These are phyloP conservation scores for Melastoma candidum DNA, from an alignment of 441 rosid genomes.

Conservation along the genomic window DNA sequence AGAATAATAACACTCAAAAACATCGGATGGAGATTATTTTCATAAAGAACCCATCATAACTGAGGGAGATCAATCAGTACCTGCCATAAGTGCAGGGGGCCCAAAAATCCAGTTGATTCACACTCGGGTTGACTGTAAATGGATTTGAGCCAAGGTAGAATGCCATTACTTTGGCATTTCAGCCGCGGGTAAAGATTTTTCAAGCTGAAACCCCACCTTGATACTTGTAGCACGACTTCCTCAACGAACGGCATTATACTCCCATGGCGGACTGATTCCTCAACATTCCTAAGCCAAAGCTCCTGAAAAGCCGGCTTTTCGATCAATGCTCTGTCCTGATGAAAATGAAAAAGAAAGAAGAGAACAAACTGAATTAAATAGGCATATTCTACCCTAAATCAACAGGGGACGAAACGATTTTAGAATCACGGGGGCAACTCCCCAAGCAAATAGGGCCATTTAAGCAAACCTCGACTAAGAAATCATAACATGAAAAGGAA, in stretches of 20 bases:
- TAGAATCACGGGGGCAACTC: too few relatives aligned
- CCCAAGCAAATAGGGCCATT: too few relatives aligned
- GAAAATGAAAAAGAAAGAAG: neutral
- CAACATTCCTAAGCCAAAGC: constrained; percentile 53
- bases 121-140: constrained; percentile 55
- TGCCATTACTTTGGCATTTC: constrained; percentile 40
- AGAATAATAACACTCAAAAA: neutral
- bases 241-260: constrained; percentile 42
- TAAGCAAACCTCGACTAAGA: too few relatives aligned
- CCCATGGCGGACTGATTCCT: constrained; percentile 60
- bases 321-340: constrained; percentile 45
- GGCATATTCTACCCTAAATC: too few relatives aligned
- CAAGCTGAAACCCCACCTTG: constrained; percentile 56
- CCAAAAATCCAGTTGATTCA: constrained; percentile 40
- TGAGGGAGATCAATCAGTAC: constrained; percentile 20
- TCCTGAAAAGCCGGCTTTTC: constrained; percentile 35
- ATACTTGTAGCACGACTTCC: constrained; percentile 44
- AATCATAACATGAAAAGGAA: too few relatives aligned
- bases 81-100: constrained; percentile 71
- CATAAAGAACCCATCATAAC: neutral
- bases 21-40: too few relatives aligned
- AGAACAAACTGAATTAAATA: too few relatives aligned
- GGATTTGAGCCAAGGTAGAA: constrained; percentile 55
- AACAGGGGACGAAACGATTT: too few relatives aligned
- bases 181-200: constrained; percentile 42